Percentiles rank a stretch among this genome's conserved stretches.
These are phyloP conservation scores for Tardiomyces depauwii DNA, from an alignment of 1,139 yeast genomes.

Conservation along the genomic window DNA sequence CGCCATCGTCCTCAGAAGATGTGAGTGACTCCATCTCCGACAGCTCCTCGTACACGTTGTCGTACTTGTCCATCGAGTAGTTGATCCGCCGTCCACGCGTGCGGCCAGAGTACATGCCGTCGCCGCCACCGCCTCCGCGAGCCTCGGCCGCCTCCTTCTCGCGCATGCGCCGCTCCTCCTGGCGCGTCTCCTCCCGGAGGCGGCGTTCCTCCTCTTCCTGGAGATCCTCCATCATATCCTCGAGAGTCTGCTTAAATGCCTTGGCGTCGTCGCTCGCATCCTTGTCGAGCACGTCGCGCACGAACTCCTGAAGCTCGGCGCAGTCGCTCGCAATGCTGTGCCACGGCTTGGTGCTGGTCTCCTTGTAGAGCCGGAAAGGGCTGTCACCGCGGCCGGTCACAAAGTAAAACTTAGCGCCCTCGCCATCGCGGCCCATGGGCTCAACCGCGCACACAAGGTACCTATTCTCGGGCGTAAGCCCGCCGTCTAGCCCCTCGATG, in stretches of 20 bases:
- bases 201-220: background rate
- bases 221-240: background rate
- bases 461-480: background rate
- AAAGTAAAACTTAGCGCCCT: slow-evolving; percentile 17
- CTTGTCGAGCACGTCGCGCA: background rate
- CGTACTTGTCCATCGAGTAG: slow-evolving; percentile 18
- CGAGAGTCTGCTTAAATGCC: background rate
- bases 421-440: slow-evolving; percentile 18
- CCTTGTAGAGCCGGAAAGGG: slow-evolving; percentile 23
- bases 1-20: slow-evolving; percentile 1
- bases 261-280: background rate
- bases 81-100: slow-evolving; percentile 28
- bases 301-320: background rate
- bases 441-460: background rate
- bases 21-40: slow-evolving; percentile 10
- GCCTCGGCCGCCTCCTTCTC: slow-evolving; percentile 15
- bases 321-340: background rate
- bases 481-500: background rate
- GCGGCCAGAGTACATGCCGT: slow-evolving; percentile 24
- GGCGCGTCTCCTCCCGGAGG: slow-evolving; percentile 1
- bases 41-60: slow-evolving; percentile 5
- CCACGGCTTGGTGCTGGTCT: slow-evolving; percentile 17
- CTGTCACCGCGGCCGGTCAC: slow-evolving; percentile 19
- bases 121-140: slow-evolving; percentile 17
- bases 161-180: slow-evolving; percentile 14